Percentiles rank a stretch among this genome's conserved stretches.
Evolutionary conservation across 1,284 basidiomycete genomes (phyloP).

Genomic region (Wallemia mellicola): DNA sequence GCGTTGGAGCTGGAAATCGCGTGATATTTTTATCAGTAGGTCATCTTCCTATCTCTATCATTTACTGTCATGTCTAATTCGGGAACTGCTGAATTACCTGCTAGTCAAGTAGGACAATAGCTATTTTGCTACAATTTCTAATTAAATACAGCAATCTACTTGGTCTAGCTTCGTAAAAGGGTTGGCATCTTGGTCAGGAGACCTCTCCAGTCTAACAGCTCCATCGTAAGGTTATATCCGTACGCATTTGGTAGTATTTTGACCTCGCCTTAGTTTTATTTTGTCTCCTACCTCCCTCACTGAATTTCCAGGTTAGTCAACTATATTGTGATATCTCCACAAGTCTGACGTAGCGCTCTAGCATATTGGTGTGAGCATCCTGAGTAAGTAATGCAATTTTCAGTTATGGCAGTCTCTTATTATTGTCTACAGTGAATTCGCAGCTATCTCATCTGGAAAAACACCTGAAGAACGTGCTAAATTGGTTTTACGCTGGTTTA

Average conservation of each 20-base stretch:
- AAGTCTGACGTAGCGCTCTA: constrained; percentile 10
- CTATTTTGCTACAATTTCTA: too few relatives aligned
- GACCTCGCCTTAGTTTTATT: constrained; percentile 30
- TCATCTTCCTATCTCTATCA: too few relatives aligned
- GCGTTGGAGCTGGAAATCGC: too few relatives aligned
- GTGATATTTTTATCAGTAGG: too few relatives aligned
- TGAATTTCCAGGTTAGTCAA: constrained; percentile 46
- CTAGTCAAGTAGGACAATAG: background rate
- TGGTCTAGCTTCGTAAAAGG: constrained; percentile 60
- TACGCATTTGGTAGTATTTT: constrained; percentile 13
- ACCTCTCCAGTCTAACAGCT: constrained; percentile 74
- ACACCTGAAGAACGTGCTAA: constrained; percentile 39
- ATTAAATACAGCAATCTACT: constrained; percentile 36
- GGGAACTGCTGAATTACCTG: too few relatives aligned
- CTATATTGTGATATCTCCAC: background rate
- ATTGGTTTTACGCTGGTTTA: constrained; percentile 65
- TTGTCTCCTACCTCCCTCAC: constrained; percentile 36
- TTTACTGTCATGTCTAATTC: too few relatives aligned
- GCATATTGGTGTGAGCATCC: constrained; percentile 70
- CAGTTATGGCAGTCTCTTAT: background rate
- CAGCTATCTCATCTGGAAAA: constrained; percentile 44
- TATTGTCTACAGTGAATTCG: constrained; percentile 33
- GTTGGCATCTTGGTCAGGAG: constrained; percentile 58
- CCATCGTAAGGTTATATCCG: constrained; percentile 30
- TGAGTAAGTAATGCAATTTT: background rate